Base-by-base conservation (phyloP, 805 yeast genomes). In the Barnettozyma vustinii region DNA sequence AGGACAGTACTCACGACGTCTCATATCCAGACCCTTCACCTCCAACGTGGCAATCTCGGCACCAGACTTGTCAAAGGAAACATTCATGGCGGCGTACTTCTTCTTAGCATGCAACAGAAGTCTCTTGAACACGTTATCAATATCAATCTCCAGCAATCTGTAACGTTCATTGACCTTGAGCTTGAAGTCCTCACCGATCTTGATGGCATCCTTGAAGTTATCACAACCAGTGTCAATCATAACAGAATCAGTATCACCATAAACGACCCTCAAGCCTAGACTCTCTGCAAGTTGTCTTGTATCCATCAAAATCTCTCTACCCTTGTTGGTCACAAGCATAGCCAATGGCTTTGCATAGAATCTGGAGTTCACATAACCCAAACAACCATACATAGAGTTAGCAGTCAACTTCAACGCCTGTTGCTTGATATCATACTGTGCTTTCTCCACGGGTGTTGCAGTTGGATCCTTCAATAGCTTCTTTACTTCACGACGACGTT, bases 341-440 rank as follows among this genome's bases (percentile, higher is more conserved):
- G 99, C 99, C 57, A 94, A 73, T 0, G 98, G 97, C 61, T 87
- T 85, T 12, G 99, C 99, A 62, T 91, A 92, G 66, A 94, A 94
- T 60, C 99, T 78, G 20, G 97, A 89, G 59, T 85, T 79, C 7
- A 85, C 86, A 65, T 83, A 91, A 57, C 99, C 99, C 59, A 94
- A 76, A 77, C 98, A 94, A 63, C 99, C 99, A 70, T 94, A 94
- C 97, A 94, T 92, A n/a, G 99, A 94, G 68, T 94, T 94, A 26
- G 99, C 99, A 2, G 99, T 95, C 63, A 94, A 75, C 65, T 94
- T 94, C 64, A 94, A 77, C 0, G 99, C 98, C 65, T 86, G 95
- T 67, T 94, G 99, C 62, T 91, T 88, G 62, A 91, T 90, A 65
- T 94, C 98, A 73, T 85, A 89, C 62, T 92, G 97, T 0, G 87